A percentile compares a stretch with the other conserved stretches of the same genome.
Conservation (phyloP, 345 rosid species). For the Populus deltoides region DNA sequence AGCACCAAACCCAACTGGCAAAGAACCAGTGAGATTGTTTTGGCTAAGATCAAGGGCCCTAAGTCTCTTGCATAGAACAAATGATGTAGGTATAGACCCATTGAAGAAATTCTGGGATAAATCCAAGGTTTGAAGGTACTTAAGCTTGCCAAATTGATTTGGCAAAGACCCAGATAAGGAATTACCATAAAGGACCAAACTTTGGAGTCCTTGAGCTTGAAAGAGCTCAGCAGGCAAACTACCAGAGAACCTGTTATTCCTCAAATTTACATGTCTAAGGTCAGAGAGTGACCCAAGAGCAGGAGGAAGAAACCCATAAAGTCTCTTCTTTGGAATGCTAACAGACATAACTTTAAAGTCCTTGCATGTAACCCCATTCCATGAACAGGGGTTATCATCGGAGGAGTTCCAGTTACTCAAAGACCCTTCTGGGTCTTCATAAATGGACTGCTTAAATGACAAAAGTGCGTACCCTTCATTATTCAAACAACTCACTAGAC, state of each 20-base stretch:
- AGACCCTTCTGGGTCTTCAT: slow-evolving; percentile 74
- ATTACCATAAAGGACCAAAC: slow-evolving; percentile 91
- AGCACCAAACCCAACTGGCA: slow-evolving; percentile 70
- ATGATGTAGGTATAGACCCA: slow-evolving; percentile 66
- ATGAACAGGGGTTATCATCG: slow-evolving; percentile 64
- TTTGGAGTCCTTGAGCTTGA: slow-evolving; percentile 72
- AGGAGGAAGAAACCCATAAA: slow-evolving; percentile 71
- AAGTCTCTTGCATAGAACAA: slow-evolving; percentile 73
- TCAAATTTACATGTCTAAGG: slow-evolving; percentile 85
- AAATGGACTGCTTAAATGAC: slow-evolving; percentile 61
- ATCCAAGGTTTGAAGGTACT: slow-evolving; percentile 72
- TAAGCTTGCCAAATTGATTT: slow-evolving; percentile 62
- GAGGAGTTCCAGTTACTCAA: slow-evolving; percentile 81
- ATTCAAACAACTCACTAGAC: slow-evolving; percentile 26
- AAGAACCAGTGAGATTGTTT: slow-evolving; percentile 71
- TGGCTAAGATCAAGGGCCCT: slow-evolving; percentile 69
- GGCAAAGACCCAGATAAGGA: slow-evolving; percentile 75
- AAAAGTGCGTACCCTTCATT: slow-evolving; percentile 75
- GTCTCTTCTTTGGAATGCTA: slow-evolving; percentile 82
- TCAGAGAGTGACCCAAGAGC: slow-evolving; percentile 72
- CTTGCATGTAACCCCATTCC: slow-evolving; percentile 94
- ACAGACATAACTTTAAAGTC: slow-evolving; percentile 70
- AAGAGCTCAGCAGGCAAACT: slow-evolving; percentile 66
- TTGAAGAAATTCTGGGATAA: slow-evolving; percentile 78
- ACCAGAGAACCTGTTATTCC: slow-evolving; percentile 71